Base-by-base conservation (phyloP, 2,329 filamentous ascomycete genomes). In the Hypoxylon sp. region DNA sequence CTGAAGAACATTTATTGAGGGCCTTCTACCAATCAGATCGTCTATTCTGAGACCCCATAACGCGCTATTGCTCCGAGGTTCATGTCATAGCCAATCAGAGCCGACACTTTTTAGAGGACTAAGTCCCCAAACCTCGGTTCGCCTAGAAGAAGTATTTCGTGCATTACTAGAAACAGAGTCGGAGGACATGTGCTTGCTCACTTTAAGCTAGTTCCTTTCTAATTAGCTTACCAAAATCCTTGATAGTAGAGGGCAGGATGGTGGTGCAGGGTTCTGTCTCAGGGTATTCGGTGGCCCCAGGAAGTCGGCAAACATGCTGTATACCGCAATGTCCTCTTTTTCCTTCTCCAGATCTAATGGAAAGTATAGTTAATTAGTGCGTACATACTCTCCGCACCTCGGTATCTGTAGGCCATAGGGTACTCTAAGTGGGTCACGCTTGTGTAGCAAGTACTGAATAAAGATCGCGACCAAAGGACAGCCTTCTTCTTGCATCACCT, bases 11-110 rank as follows among this genome's bases (percentile, higher is more conserved):
- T 33, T 26, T 31, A 56, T 44, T 48, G 24, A 6, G 29, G 29
- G 19, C 37, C 26, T 14, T 19, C 1, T 19, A 35, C 58, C 53
- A 67, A 59, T 67, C 14, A 39, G 26, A 57, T 42, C 24, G 2
- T n/a, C 17, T 9, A 11, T 19, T 61, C 47, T 52, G 17, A 26
- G 39, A 50, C 14, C 24, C 37, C 50, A 29, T 51, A 37, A 11
- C 24, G 42, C 55, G 13, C 61, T 65, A 65, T 62, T 56, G 52
- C 65, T 60, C 68, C 68, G 65, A 68, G 68, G 68, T 66, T 54
- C 37, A 61, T 24, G 2, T 19, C 19, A 3, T 24, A 8, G 9
- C 67, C 59, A 70, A 70, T 70, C 35, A 66, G 31, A 46, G n/a
- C 10, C 9, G 26, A 33, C 24, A 24, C 33, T 17, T 55, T 19